Percentiles rank a stretch among this genome's conserved stretches.
phyloP scores from a whole-genome alignment of 2,329 filamentous ascomycete genomes.

The Coniochaeta sp. region DNA sequence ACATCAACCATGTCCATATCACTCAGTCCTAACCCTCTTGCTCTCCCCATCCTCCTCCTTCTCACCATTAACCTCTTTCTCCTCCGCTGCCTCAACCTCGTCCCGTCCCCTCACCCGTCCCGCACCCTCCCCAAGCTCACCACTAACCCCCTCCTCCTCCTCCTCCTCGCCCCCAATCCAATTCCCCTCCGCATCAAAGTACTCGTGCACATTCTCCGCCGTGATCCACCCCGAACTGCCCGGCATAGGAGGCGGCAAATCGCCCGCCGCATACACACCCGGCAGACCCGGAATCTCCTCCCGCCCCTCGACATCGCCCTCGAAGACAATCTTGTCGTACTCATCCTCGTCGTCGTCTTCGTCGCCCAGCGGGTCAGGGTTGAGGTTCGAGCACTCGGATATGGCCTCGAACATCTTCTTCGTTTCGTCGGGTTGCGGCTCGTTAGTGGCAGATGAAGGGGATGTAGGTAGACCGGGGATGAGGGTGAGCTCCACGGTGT shows the following conservation, averaged over 20 bases:
- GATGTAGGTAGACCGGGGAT: too few species aligned
- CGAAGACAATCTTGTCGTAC: conserved; percentile 50
- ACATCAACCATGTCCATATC: too few species aligned
- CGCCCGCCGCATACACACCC: conserved; percentile 35
- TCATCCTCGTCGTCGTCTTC: conserved; percentile 51
- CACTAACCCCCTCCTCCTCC: conserved; percentile 34
- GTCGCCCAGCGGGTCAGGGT: conserved; percentile 60
- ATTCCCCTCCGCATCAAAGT: conserved; percentile 74
- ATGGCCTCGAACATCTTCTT: conserved; percentile 61
- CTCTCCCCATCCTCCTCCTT: conserved; percentile 31
- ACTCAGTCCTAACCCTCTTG: conserved; percentile 40
- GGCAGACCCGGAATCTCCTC: conserved; percentile 45
- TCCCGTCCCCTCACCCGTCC: conserved; percentile 48
- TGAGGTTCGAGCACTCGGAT: conserved; percentile 66
- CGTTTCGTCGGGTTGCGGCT: conserved; percentile 19
- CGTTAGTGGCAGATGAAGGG: too few species aligned
- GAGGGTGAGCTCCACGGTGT: conserved; percentile 61
- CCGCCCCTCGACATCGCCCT: conserved; percentile 46
- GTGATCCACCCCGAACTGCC: conserved; percentile 83
- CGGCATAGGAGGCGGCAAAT: conserved; percentile 59
- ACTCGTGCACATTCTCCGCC: conserved; percentile 81
- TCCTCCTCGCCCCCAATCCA: conserved; percentile 51
- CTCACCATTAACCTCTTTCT: conserved; percentile 25
- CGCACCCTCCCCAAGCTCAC: conserved; percentile 56
- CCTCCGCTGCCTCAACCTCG: conserved; percentile 43